Percentiles rank a stretch among this genome's conserved stretches.
Conservation (phyloP, 1,139 yeast species). For the Waltiozyma sp. region DNA sequence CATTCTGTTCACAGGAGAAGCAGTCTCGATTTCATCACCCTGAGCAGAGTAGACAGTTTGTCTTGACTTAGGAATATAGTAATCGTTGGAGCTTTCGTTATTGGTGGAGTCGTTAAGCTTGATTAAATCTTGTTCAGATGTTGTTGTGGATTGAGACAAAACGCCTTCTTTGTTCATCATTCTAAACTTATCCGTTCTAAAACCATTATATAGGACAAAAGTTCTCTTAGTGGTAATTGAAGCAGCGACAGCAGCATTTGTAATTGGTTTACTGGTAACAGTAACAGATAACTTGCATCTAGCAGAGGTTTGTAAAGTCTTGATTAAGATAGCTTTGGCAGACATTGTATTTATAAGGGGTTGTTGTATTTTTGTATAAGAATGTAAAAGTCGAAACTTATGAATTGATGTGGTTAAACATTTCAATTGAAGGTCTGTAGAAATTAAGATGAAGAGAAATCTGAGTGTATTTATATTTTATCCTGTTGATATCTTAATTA, state of each 20-base stretch:
- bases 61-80: constrained; percentile 5
- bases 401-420: no score
- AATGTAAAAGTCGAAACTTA: no score
- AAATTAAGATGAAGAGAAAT: no score
- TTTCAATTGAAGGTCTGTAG: no score
- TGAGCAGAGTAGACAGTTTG: constrained; percentile 17
- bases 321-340: constrained; percentile 2
- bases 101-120: background rate
- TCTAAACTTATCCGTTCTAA: constrained; percentile 10
- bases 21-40: constrained; percentile 21
- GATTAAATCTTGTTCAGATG: constrained; percentile 4
- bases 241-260: constrained; percentile 1
- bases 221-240: constrained; percentile 6
- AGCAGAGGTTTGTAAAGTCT: constrained; percentile 18
- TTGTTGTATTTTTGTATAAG: no score
- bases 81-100: constrained; percentile 7
- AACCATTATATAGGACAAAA: constrained; percentile 5
- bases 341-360: background rate
- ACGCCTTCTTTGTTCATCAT: constrained; percentile 15
- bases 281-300: constrained; percentile 9
- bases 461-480: no score
- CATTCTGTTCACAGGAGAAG: constrained; percentile 18
- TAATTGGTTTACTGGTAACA: constrained; percentile 3
- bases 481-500: background rate
- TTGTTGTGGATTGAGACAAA: constrained; percentile 1